Evolutionary conservation across 75 land plant species (phyloP).

Genomic region (Picea glauca): DNA sequence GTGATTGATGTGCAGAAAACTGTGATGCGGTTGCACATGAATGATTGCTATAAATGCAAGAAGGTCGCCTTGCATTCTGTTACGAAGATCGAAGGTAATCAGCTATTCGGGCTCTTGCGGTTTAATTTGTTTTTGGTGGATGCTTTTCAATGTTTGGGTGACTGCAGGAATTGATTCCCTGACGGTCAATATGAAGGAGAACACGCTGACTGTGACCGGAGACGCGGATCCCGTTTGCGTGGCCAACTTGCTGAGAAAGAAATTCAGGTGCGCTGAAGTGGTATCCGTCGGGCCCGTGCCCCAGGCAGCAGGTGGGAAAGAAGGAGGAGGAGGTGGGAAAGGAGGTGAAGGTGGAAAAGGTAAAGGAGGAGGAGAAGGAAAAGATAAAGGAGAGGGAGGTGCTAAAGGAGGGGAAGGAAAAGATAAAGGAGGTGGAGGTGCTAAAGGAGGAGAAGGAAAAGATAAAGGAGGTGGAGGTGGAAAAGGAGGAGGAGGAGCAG

Average conservation of each 20-base stretch:
- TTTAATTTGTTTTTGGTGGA: too few relatives aligned
- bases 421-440: too few relatives aligned
- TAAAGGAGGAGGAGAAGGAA: neutral
- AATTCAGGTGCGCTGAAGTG: neutral
- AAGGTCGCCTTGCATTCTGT: conserved; percentile 10
- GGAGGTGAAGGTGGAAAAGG: neutral
- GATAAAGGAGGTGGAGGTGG: too few relatives aligned
- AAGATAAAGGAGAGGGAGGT: neutral
- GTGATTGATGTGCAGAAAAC: neutral
- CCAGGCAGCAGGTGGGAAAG: neutral
- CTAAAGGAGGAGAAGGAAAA: too few relatives aligned
- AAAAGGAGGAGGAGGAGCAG: too few relatives aligned
- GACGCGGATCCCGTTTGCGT: conserved; percentile 1
- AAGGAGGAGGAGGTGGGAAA: neutral
- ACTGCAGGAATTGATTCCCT: neutral
- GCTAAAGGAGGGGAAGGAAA: neutral
- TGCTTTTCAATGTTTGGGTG: too few relatives aligned
- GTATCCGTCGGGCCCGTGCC: neutral
- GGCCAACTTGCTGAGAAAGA: conserved; percentile 1
- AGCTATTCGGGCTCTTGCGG: too few relatives aligned
- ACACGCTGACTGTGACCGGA: neutral
- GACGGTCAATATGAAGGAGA: neutral
- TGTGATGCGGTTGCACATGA: neutral
- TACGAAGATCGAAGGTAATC: neutral
- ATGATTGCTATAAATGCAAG: conserved; percentile 9